Percentiles rank a stretch among this genome's conserved stretches.
Evolutionary conservation across 1,284 basidiomycete genomes (phyloP).

Genomic region (Sporisorium sorghi): DNA sequence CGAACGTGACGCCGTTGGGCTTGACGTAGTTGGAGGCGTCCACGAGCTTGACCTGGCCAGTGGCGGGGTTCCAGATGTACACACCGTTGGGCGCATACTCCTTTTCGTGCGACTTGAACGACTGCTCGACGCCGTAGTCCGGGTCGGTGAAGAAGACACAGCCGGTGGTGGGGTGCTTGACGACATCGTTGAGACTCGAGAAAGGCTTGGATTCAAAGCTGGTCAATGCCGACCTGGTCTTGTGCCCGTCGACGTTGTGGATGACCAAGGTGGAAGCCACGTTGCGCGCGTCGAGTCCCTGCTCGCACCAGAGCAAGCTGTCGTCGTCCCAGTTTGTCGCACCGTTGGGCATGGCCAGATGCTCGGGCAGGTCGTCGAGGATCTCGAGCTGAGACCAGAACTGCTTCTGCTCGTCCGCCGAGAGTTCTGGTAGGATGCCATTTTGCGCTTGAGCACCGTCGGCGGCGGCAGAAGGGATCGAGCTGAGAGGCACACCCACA

Average conservation of each 20-base stretch:
- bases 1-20: slow-evolving; percentile 54
- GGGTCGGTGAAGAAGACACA: slow-evolving; percentile 56
- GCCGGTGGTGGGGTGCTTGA: slow-evolving; percentile 44
- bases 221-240: slow-evolving; percentile 13
- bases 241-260: slow-evolving; percentile 23
- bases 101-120: slow-evolving; percentile 30
- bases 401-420: slow-evolving; percentile 21
- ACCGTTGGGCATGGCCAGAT: slow-evolving; percentile 44
- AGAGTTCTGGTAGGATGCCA: slow-evolving; percentile 23
- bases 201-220: slow-evolving; percentile 39
- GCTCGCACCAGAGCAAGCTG: slow-evolving; percentile 53
- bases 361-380: slow-evolving; percentile 21
- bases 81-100: slow-evolving; percentile 52
- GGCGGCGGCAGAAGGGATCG: slow-evolving; percentile 16
- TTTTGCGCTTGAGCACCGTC: background rate
- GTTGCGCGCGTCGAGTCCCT: slow-evolving; percentile 32
- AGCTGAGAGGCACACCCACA: slow-evolving; percentile 25
- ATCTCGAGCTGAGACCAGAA: slow-evolving; percentile 32
- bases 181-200: slow-evolving; percentile 54
- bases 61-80: slow-evolving; percentile 45
- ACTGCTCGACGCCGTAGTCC: slow-evolving; percentile 56
- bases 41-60: slow-evolving; percentile 34
- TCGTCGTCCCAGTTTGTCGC: slow-evolving; percentile 43
- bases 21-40: slow-evolving; percentile 41
- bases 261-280: slow-evolving; percentile 35